A percentile compares a stretch with the other conserved stretches of the same genome.
Evolutionary conservation across 2,329 filamentous ascomycete species (phyloP).

Genomic region (Exophiala calicioides): DNA sequence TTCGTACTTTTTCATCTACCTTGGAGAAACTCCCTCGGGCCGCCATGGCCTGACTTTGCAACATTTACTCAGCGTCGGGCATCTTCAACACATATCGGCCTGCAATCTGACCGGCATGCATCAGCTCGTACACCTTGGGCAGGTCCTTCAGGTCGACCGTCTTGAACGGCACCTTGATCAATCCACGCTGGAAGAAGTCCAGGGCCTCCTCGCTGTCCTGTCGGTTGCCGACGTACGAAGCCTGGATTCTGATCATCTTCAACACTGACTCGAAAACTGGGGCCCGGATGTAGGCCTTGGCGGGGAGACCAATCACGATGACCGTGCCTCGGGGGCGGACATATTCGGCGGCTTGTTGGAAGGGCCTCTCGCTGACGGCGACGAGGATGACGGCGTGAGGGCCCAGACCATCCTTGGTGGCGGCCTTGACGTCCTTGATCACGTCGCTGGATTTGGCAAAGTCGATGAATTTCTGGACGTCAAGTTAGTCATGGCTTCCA

Average conservation of each 20-base stretch:
- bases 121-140: slow-evolving; percentile 74
- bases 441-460: slow-evolving; percentile 75
- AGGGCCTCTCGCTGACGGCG: slow-evolving; percentile 85
- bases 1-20: slow-evolving; percentile 3
- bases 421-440: slow-evolving; percentile 79
- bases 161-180: slow-evolving; percentile 89
- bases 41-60: not conserved
- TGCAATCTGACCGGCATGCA: slow-evolving; percentile 52
- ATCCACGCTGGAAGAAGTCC: slow-evolving; percentile 80
- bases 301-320: slow-evolving; percentile 85
- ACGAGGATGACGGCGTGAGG: slow-evolving; percentile 86
- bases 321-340: slow-evolving; percentile 80
- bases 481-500: slow-evolving; percentile 14
- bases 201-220: slow-evolving; percentile 85
- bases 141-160: slow-evolving; percentile 77
- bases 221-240: slow-evolving; percentile 90
- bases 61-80: slow-evolving; percentile 32
- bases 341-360: slow-evolving; percentile 90
- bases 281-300: slow-evolving; percentile 74
- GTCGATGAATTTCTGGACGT: slow-evolving; percentile 67
- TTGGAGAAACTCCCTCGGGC: not conserved
- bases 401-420: slow-evolving; percentile 76
- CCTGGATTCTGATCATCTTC: slow-evolving; percentile 88
- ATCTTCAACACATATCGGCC: slow-evolving; percentile 49
- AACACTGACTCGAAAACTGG: slow-evolving; percentile 88